These are phyloP conservation scores for Sarcodon aspratus DNA, from an alignment of 768 basidiomycete genomes.

Conservation along the genomic window DNA sequence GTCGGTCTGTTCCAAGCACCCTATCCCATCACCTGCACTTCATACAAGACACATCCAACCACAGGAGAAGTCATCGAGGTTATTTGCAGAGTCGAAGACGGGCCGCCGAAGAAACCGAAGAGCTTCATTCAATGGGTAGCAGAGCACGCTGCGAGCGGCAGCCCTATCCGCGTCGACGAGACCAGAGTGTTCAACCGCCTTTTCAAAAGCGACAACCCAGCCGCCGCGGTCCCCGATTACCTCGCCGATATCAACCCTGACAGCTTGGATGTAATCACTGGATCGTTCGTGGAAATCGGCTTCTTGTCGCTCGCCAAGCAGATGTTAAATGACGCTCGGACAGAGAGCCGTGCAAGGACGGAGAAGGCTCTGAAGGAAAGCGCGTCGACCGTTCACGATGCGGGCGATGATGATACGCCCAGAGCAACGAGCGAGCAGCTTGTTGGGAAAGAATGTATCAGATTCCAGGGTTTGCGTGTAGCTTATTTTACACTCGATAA, in stretches of 20 bases:
- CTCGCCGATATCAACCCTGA: slow-evolving; percentile 72
- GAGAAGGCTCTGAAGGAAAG: slow-evolving; percentile 45
- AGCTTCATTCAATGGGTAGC: slow-evolving; percentile 97
- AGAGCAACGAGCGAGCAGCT: slow-evolving; percentile 69
- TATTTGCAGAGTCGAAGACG: slow-evolving; percentile 64
- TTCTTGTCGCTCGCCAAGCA: slow-evolving; percentile 78
- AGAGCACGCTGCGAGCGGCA: slow-evolving; percentile 64
- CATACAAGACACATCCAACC: slow-evolving; percentile 63
- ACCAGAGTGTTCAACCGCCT: slow-evolving; percentile 86
- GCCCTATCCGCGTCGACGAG: slow-evolving; percentile 81
- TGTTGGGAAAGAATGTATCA: slow-evolving; percentile 82
- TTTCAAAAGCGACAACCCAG: slow-evolving; percentile 90
- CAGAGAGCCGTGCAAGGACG: slow-evolving; percentile 52
- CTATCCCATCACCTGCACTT: slow-evolving; percentile 86
- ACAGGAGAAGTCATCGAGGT: slow-evolving; percentile 75
- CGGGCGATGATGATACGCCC: slow-evolving; percentile 42
- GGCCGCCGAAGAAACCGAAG: slow-evolving; percentile 64
- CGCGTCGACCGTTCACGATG: slow-evolving; percentile 17
- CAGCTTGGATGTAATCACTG: slow-evolving; percentile 69
- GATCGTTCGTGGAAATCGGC: slow-evolving; percentile 79
- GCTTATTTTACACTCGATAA: slow-evolving; percentile 93
- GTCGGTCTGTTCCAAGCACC: slow-evolving; percentile 95
- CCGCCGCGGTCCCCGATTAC: slow-evolving; percentile 58
- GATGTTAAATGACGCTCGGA: slow-evolving; percentile 49
- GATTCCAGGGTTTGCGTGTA: slow-evolving; percentile 94